Conservation (phyloP, 2,329 filamentous ascomycete genomes). For the Chaetomiaceae sp. region DNA sequence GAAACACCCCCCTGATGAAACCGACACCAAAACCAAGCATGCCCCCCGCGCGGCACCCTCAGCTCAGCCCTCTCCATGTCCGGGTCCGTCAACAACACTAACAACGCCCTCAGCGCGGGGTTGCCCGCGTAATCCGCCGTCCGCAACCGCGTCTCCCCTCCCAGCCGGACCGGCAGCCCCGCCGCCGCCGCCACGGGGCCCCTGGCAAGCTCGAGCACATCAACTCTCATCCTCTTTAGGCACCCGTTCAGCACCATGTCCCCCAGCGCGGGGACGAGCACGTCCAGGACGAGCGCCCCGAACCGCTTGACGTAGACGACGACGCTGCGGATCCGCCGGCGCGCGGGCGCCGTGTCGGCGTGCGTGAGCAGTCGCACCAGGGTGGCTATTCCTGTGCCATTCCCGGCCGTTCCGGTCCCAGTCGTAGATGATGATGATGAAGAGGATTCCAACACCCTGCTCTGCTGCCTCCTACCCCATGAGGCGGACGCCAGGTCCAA, state of each 20-base stretch:
- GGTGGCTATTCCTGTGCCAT: background rate
- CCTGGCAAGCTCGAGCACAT: slow-evolving; percentile 15
- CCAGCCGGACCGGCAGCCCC: background rate
- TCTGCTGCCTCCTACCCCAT: background rate
- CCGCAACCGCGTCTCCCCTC: background rate
- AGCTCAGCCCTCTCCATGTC: slow-evolving; percentile 40
- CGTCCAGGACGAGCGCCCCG: background rate
- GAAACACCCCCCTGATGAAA: slow-evolving; percentile 34
- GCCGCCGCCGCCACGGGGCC: too few relatives aligned
- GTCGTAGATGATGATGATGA: too few relatives aligned
- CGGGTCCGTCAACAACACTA: slow-evolving; percentile 43
- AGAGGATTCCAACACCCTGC: background rate
- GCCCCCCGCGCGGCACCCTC: slow-evolving; percentile 33
- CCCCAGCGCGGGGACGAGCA: slow-evolving; percentile 23
- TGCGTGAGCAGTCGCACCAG: slow-evolving; percentile 2
- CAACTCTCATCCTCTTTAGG: slow-evolving; percentile 25
- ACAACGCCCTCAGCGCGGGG: slow-evolving; percentile 30
- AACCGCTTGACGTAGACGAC: slow-evolving; percentile 4
- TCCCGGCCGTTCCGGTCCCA: too few relatives aligned
- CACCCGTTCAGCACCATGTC: slow-evolving; percentile 28
- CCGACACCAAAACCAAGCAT: slow-evolving; percentile 39
- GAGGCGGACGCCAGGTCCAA: slow-evolving; percentile 16
- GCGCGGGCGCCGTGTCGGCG: background rate
- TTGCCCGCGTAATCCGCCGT: background rate
- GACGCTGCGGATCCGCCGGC: slow-evolving; percentile 6